These are phyloP conservation scores for Nematocida sp. DNA, from an alignment of 371 early-diverging fungal species.

Conservation along the genomic window DNA sequence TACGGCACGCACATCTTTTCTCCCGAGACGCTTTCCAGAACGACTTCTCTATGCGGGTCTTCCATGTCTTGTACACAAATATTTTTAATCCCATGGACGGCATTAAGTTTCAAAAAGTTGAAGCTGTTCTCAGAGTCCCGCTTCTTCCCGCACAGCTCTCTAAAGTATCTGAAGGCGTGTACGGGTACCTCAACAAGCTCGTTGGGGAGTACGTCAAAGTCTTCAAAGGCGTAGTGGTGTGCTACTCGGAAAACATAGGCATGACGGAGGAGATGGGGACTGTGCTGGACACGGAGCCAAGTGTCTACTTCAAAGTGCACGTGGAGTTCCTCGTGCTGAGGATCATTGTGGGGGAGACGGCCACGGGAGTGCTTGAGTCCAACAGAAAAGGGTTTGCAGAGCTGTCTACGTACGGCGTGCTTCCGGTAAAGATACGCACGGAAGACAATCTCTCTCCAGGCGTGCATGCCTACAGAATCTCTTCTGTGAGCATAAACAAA, in stretches of 20 bases:
- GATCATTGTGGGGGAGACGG: background rate
- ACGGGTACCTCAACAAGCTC: conserved; percentile 3
- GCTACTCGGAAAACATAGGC: conserved; percentile 17
- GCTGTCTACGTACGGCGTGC: background rate
- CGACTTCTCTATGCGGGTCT: background rate
- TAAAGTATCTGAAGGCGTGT: conserved; percentile 7
- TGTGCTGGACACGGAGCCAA: conserved; percentile 13
- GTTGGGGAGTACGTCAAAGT: conserved; percentile 30
- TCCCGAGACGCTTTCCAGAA: too few species aligned
- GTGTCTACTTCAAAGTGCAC: conserved; percentile 23
- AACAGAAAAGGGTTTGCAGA: background rate
- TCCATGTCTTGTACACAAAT: background rate
- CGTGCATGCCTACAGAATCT: background rate
- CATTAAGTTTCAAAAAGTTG: conserved; percentile 23
- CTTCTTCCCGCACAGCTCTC: background rate
- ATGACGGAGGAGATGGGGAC: conserved; percentile 1
- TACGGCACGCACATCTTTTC: conserved; percentile 9
- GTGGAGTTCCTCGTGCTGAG: conserved; percentile 32
- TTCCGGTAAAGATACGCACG: background rate
- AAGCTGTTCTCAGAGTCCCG: conserved; percentile 13
- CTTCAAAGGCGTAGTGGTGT: conserved; percentile 26
- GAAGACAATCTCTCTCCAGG: background rate
- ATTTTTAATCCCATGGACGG: conserved; percentile 14
- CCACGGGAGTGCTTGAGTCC: background rate
- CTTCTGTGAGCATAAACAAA: background rate